These are phyloP conservation scores for Tetradesmus obliquus DNA, from an alignment of 139 green algal genomes.

Conservation along the genomic window DNA sequence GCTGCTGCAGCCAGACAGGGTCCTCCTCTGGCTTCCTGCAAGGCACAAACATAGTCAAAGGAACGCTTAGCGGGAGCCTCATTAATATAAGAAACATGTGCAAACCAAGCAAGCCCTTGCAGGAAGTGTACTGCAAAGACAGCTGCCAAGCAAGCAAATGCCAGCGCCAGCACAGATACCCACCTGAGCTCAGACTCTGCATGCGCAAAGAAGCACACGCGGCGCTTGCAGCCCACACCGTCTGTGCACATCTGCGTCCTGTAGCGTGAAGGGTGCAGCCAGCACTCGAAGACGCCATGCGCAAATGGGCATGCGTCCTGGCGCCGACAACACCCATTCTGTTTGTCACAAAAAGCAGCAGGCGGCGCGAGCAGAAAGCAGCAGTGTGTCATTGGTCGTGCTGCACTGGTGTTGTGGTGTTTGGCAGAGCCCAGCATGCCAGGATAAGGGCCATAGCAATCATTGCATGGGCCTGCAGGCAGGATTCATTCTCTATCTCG, in stretches of 20 bases:
- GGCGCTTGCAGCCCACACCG: constrained; percentile 84
- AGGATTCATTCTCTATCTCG: neutral
- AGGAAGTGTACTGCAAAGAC: neutral
- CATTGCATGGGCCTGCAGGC: neutral
- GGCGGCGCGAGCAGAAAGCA: neutral
- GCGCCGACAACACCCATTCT: constrained; percentile 84
- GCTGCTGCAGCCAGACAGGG: constrained; percentile 65
- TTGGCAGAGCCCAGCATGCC: neutral
- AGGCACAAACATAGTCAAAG: neutral
- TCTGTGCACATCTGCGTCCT: constrained; percentile 96
- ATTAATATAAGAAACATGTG: neutral
- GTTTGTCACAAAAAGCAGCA: constrained; percentile 36
- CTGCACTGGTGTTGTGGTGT: neutral
- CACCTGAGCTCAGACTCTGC: constrained; percentile 77
- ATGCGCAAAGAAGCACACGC: constrained; percentile 99
- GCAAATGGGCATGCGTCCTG: constrained; percentile 93
- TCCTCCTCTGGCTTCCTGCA: constrained; percentile 67
- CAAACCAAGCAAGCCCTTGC: neutral
- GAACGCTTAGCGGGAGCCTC: neutral
- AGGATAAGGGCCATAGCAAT: neutral
- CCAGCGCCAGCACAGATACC: neutral
- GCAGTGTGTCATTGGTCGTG: neutral
- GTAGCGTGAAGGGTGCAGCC: constrained; percentile 96
- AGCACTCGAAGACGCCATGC: constrained; percentile 98
- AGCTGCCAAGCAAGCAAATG: neutral